Conservation (phyloP, 441 rosid species). For the Kokia cookei region DNA sequence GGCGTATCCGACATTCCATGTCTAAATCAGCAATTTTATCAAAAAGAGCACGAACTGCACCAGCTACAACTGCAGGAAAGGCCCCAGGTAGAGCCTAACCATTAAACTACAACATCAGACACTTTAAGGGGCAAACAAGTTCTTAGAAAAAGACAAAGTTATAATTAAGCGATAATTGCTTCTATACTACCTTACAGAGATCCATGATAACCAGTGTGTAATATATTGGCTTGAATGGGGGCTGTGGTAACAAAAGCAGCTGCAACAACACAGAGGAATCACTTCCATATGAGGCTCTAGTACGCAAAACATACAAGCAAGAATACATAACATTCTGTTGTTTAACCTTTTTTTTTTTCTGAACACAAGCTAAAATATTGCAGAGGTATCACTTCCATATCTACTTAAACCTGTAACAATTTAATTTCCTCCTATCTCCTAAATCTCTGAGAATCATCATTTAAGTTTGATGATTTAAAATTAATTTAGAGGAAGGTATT, state of each 20-base stretch:
- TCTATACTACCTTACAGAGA: slow-evolving; percentile 81
- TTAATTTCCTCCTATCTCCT: background rate
- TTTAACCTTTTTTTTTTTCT: background rate
- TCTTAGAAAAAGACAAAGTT: background rate
- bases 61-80: slow-evolving; percentile 99
- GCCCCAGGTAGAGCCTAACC: slow-evolving; percentile 99
- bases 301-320: slow-evolving; percentile 8
- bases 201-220: slow-evolving; percentile 96
- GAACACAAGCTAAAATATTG: background rate
- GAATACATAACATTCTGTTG: background rate
- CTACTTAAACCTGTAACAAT: background rate
- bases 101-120: slow-evolving; percentile 26
- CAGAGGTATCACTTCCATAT: background rate
- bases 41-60: slow-evolving; percentile 97
- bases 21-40: slow-evolving; percentile 91
- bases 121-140: background rate
- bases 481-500: background rate
- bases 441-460: background rate
- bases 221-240: slow-evolving; percentile 94
- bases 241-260: slow-evolving; percentile 89
- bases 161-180: background rate
- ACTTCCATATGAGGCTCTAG: slow-evolving; percentile 1
- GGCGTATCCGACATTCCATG: slow-evolving; percentile 92
- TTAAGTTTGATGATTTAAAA: background rate
- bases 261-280: slow-evolving; percentile 30